Conservation (phyloP, 805 yeast species). For the Pichia ethanolica region DNA sequence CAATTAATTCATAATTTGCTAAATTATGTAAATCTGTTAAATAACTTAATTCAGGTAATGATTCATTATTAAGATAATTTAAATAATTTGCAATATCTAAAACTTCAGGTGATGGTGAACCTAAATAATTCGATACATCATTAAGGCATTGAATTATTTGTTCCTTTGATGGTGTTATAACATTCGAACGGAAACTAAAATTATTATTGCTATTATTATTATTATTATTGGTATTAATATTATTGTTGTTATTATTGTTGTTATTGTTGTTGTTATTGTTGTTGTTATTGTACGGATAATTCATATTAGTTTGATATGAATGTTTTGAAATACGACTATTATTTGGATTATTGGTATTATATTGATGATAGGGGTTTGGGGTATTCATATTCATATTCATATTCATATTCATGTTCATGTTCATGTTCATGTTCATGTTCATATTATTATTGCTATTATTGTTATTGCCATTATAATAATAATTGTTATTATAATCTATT, state of each 20-base stretch:
- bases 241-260: not conserved
- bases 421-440: not conserved
- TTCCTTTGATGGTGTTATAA: slow-evolving; percentile 11
- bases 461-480: not conserved
- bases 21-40: not conserved
- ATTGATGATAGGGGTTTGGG: too few relatives aligned
- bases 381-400: too few relatives aligned
- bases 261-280: not conserved
- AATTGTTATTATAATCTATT: slow-evolving; percentile 8
- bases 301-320: slow-evolving; percentile 3
- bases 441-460: not conserved
- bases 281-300: not conserved
- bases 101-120: slow-evolving; percentile 19
- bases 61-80: slow-evolving; percentile 16
- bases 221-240: not conserved
- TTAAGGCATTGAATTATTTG: slow-evolving; percentile 20
- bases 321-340: too few relatives aligned
- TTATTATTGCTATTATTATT: not conserved
- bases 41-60: slow-evolving; percentile 19
- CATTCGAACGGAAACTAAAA: not conserved
- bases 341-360: too few relatives aligned
- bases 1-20: slow-evolving; percentile 34
- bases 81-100: slow-evolving; percentile 20
- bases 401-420: not conserved
- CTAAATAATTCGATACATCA: slow-evolving; percentile 24